A percentile compares a stretch with the other conserved stretches of the same genome.
Conservation (phyloP, 2,329 filamentous ascomycete genomes). For the Niveomyces coronatus region DNA sequence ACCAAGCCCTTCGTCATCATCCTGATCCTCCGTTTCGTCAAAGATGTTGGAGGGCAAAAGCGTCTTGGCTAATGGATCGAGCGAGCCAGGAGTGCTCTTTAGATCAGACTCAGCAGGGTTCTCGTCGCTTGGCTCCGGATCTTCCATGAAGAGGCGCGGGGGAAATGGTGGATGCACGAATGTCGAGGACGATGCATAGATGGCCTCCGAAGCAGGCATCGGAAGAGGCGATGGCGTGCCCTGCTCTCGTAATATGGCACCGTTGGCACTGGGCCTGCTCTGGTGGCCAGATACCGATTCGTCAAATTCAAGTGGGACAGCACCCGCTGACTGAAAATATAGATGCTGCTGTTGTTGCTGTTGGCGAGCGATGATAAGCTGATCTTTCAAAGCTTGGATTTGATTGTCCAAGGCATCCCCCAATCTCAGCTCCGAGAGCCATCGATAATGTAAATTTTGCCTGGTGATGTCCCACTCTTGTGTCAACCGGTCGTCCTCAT, state of each 20-base stretch:
- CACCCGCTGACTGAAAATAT: slow-evolving; percentile 36
- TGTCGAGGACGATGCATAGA: slow-evolving; percentile 41
- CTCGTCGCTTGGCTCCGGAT: slow-evolving; percentile 25
- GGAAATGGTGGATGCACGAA: slow-evolving; percentile 43
- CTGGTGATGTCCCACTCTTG: slow-evolving; percentile 46
- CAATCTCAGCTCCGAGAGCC: slow-evolving; percentile 37
- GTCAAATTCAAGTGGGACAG: slow-evolving; percentile 39
- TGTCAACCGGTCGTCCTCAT: slow-evolving; percentile 40
- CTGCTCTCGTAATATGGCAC: slow-evolving; percentile 35
- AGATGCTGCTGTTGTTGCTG: slow-evolving; percentile 32
- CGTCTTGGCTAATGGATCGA: slow-evolving; percentile 67
- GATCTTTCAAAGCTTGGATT: slow-evolving; percentile 35
- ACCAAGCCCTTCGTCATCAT: slow-evolving; percentile 30
- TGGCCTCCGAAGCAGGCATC: slow-evolving; percentile 29
- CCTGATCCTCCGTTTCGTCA: slow-evolving; percentile 53
- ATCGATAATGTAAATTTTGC: slow-evolving; percentile 40
- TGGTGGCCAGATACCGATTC: slow-evolving; percentile 28
- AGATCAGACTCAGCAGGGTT: slow-evolving; percentile 52
- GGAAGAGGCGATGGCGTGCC: slow-evolving; percentile 28
- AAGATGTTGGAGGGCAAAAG: slow-evolving; percentile 59
- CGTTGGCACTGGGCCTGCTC: slow-evolving; percentile 38
- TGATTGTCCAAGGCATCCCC: slow-evolving; percentile 36
- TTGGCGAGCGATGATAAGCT: slow-evolving; percentile 32
- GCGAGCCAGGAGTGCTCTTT: slow-evolving; percentile 53
- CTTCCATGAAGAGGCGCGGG: slow-evolving; percentile 38